phyloP scores from a whole-genome alignment of 139 green algal species.

The Pleodorina starrii region DNA sequence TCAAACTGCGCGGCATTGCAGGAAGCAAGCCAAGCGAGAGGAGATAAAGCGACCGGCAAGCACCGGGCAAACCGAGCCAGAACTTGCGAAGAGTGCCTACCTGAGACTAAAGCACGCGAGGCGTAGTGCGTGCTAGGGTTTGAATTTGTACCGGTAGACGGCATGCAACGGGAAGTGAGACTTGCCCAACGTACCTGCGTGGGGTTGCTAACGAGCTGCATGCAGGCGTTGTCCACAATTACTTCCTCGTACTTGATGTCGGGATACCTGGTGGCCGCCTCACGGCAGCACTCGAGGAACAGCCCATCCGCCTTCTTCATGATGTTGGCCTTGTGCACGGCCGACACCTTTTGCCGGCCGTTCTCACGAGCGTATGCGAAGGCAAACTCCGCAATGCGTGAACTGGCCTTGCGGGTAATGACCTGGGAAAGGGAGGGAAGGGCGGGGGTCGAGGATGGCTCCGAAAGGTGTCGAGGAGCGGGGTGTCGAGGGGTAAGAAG shows the following conservation, averaged over 20 bases:
- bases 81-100: no score
- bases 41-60: no score
- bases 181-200: no score
- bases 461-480: no score
- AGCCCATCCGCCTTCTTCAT: conserved; percentile 98
- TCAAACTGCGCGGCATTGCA: conserved; percentile 91
- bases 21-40: no score
- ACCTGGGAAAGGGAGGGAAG: conserved; percentile 66
- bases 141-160: no score
- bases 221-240: conserved; percentile 98
- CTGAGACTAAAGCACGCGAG: no score
- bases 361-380: conserved; percentile 94
- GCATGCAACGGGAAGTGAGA: no score
- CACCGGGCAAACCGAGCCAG: no score
- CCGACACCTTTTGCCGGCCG: conserved; percentile 70
- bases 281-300: conserved; percentile 95
- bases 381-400: conserved; percentile 92
- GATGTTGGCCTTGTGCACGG: conserved; percentile 96
- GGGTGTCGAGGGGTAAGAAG: no score
- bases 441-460: no score
- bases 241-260: conserved; percentile 96
- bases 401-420: conserved; percentile 90
- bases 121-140: no score
- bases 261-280: conserved; percentile 87
- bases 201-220: conserved; percentile 89